phyloP scores from a whole-genome alignment of 1,284 basidiomycete species.

The Porphyrellus sp. region DNA sequence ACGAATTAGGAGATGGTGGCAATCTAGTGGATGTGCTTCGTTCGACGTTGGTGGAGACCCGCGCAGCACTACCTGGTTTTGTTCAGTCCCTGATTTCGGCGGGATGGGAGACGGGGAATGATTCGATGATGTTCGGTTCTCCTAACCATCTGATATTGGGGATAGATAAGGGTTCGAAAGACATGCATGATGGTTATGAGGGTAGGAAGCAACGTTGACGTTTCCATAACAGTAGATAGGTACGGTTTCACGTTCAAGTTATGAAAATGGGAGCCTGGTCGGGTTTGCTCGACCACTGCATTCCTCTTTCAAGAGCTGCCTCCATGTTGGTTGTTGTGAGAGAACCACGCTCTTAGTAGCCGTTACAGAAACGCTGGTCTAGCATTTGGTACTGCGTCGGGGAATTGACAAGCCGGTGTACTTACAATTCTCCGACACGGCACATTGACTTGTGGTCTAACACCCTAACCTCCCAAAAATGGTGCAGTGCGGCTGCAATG shows the following conservation, averaged over 20 bases:
- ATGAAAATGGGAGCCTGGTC: too few relatives aligned
- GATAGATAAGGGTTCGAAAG: slow-evolving; percentile 3
- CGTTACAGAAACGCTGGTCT: too few relatives aligned
- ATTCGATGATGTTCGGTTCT: slow-evolving; percentile 34
- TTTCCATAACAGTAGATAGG: not conserved
- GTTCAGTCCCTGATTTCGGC: slow-evolving; percentile 18
- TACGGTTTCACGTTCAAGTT: not conserved
- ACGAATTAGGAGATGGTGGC: not conserved
- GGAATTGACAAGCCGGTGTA: too few relatives aligned
- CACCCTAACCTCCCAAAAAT: too few relatives aligned
- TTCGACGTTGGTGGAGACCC: slow-evolving; percentile 20
- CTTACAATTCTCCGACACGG: too few relatives aligned
- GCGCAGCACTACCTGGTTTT: slow-evolving; percentile 20
- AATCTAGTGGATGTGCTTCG: slow-evolving; percentile 17
- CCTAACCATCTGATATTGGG: slow-evolving; percentile 24
- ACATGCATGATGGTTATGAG: slow-evolving; percentile 5
- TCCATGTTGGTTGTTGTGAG: too few relatives aligned
- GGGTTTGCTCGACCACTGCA: too few relatives aligned
- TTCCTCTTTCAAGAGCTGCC: too few relatives aligned
- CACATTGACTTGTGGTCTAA: too few relatives aligned
- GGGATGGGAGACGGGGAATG: slow-evolving; percentile 27
- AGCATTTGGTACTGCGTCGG: too few relatives aligned
- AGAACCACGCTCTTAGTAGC: too few relatives aligned
- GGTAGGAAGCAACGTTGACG: slow-evolving; percentile 23
- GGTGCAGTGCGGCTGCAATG: too few relatives aligned